Evolutionary conservation across 2,329 filamentous ascomycete species (phyloP).

Genomic region (Ceratocystis cubensis): DNA sequence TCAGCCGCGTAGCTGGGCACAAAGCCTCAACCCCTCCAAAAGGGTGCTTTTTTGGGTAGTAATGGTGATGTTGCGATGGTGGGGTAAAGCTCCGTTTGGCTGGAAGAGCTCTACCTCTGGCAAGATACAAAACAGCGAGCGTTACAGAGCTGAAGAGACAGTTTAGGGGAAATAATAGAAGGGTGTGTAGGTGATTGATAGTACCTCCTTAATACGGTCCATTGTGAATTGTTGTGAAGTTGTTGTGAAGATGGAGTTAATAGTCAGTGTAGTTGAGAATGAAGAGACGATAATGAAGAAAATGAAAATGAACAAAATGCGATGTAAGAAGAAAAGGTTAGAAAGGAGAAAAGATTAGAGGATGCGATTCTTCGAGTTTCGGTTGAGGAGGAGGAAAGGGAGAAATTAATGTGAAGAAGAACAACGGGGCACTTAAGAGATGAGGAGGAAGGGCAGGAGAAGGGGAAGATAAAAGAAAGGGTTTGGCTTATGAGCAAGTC

Average conservation of each 20-base stretch:
- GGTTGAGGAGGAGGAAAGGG: conserved; percentile 15
- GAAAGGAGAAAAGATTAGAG: neutral
- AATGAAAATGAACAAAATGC: conserved; percentile 17
- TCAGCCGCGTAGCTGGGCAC: neutral
- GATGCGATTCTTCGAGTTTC: neutral
- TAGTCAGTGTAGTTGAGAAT: neutral
- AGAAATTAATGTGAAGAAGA: conserved; percentile 16
- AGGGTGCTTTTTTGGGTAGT: neutral
- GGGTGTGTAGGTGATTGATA: conserved; percentile 25
- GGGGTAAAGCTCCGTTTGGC: conserved; percentile 14
- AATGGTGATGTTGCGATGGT: conserved; percentile 22
- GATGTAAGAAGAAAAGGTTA: conserved; percentile 9
- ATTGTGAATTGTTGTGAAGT: conserved; percentile 33
- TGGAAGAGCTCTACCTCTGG: neutral
- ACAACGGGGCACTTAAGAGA: conserved; percentile 13
- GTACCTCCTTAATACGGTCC: conserved; percentile 85
- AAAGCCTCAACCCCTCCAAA: conserved; percentile 6
- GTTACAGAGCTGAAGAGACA: neutral
- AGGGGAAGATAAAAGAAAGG: conserved; percentile 16
- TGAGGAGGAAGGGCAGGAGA: neutral
- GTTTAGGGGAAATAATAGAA: conserved; percentile 2
- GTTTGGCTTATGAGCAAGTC: conserved; percentile 12
- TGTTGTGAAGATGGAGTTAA: neutral
- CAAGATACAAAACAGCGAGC: neutral
- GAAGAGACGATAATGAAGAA: conserved; percentile 22